Evolutionary conservation across 345 rosid species (phyloP), one percentile per base, ranked within the genome.

Genomic region (Arabidopsis arenosa): DNA sequence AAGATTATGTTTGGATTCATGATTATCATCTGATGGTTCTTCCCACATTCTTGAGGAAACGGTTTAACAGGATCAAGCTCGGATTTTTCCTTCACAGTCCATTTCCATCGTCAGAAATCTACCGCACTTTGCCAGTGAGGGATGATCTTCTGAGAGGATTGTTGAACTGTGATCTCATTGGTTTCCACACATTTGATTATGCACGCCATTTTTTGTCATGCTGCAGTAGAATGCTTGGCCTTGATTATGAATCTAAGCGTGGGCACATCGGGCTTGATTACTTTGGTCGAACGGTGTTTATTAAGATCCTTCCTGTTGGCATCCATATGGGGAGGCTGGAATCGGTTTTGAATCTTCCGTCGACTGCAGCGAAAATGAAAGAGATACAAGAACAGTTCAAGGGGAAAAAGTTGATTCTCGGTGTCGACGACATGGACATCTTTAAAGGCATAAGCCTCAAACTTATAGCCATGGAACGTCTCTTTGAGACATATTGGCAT

Each of bases 371-470:
- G 10, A 90, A 87, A 73, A 74, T 86, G 76, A 85, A 81, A 68
- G 93, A 88, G 78, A 85, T 90, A 33, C 81, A 81, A 66, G 78
- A 83, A 72, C 85, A 79, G 54, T 90, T 84, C 35, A 83, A 79
- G 7, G 96, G 93, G 39, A 87, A 81, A 55, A 90, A 82, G 74
- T 10, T 90, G 76, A 87, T 90, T 75, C 84, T 90, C 18, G 96
- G 96, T n/a, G 59, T 90, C 0, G 93, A 90, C 45, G 93, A 90
- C 79, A 90, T 90, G 93, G 96, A 90, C 83, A 90, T 90, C 57
- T 88, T 90, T 43, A 88, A 90, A 59, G 93, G 96, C 43, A 90
- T 90, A 79, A 90, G 92, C 66, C 78, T 90, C 73, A 90, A 90
- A 59, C 75, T 90, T 17, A 68, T 90, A 63, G 91, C 93, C 26